Base-by-base conservation (phyloP, 306 rosid genomes). In the Hippophae gyantsensis region DNA sequence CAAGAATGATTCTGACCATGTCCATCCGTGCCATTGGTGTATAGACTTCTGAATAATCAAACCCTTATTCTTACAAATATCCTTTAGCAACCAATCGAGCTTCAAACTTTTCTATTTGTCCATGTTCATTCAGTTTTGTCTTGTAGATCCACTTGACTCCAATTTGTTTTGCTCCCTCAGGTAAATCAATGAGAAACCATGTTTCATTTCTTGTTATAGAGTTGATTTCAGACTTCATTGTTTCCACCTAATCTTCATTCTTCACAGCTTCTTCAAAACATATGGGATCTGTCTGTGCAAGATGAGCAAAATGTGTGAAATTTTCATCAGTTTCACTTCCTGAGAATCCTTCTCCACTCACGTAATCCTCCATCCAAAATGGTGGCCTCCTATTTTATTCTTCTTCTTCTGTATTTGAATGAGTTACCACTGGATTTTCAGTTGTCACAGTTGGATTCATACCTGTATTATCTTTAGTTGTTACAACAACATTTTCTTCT, bases 11-110 rank as follows among this genome's bases (percentile, higher is more conserved):
- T 27, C 66, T 50, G 13, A 51, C 23, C n/a, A 11, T 62, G 40
- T 62, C 57, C 66, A 62, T 62, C 18, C 57, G 40, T 48, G 66
- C 66, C 48, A 62, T 41, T 47, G 56, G 56, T 48, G 50, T 57
- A 41, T 27, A 62, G 13, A 62, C 66, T 26, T 62, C 14, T 62
- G 14, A 49, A 62, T 52, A 54, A 6, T 64, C 46, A 12, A 54
- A 10, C n/a, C 61, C 61, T 23, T 54, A 46, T 0, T 54, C 6
- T 26, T 54, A 53, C 0, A 12, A 13, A 5, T 54, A 64, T 6
- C 69, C 61, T 11, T 52, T 52, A 14, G 18, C 59, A 3, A 63
- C 67, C 43, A 51, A 13, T 0, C 59, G 14, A 6, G 43, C 67
- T 0, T 63, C 50, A 42, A 7, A 51, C 10, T 52, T 63, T 3